A percentile compares a stretch with the other conserved stretches of the same genome.
These are phyloP conservation scores for Pyrus communis DNA, from an alignment of 306 rosid species.

Conservation along the genomic window DNA sequence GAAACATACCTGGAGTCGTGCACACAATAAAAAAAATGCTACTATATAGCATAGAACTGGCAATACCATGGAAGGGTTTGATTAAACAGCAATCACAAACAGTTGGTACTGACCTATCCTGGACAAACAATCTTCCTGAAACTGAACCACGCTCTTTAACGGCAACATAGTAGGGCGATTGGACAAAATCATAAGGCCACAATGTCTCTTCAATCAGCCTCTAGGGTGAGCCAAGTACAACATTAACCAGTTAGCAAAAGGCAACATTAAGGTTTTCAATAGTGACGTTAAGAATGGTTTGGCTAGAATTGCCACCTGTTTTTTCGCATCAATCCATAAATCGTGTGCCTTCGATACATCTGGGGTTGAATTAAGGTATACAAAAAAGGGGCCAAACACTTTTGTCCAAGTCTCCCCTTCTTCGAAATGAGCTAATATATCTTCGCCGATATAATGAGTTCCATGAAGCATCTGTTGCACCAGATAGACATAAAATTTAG, in stretches of 20 bases:
- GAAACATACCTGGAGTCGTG: constrained; percentile 26
- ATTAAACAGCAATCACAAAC: not conserved
- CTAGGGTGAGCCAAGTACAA: constrained; percentile 13
- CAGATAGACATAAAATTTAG: not conserved
- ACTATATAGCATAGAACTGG: not conserved
- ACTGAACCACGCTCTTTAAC: constrained; percentile 34
- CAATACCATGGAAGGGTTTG: not conserved
- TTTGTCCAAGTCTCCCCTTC: constrained; percentile 40
- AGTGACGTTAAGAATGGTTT: not conserved
- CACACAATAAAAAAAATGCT: not conserved
- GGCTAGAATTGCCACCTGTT: constrained; percentile 20
- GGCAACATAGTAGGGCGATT: constrained; percentile 20
- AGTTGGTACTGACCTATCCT: constrained; percentile 19
- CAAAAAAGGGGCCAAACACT: constrained; percentile 40
- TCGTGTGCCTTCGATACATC: constrained; percentile 28
- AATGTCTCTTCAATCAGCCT: constrained; percentile 27
- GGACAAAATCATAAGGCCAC: constrained; percentile 40
- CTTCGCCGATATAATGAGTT: constrained; percentile 39
- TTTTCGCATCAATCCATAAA: constrained; percentile 36
- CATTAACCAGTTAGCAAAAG: not conserved
- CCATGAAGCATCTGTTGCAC: constrained; percentile 43
- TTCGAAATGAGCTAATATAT: constrained; percentile 32
- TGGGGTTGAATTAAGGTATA: constrained; percentile 34
- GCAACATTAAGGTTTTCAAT: not conserved
- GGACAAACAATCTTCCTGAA: constrained; percentile 26